Evolutionary conservation across 768 basidiomycete species (phyloP).

Genomic region (Boletus reticulatus): DNA sequence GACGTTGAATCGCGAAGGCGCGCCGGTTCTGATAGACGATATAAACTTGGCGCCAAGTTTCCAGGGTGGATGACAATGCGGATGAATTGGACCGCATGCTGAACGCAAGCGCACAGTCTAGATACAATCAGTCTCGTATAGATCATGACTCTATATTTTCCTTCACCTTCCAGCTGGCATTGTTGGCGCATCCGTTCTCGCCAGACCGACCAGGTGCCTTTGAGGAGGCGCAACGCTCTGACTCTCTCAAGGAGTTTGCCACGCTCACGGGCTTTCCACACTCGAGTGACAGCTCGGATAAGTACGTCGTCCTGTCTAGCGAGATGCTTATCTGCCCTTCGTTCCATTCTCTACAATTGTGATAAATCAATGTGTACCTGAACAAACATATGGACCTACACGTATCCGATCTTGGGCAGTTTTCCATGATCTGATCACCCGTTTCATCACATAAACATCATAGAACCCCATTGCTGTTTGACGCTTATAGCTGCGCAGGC

Average conservation of each 20-base stretch:
- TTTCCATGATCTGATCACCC: slow-evolving; percentile 55
- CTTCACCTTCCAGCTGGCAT: slow-evolving; percentile 46
- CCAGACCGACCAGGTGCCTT: slow-evolving; percentile 52
- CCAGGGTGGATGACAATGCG: slow-evolving; percentile 35
- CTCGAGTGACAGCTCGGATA: slow-evolving; percentile 53
- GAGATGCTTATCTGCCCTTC: slow-evolving; percentile 54
- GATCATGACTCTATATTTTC: background rate
- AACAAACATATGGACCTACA: slow-evolving; percentile 35
- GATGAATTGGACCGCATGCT: slow-evolving; percentile 43
- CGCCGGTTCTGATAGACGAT: slow-evolving; percentile 45
- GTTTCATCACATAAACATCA: slow-evolving; percentile 43
- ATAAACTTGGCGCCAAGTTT: slow-evolving; percentile 45
- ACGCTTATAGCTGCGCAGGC: slow-evolving; percentile 39
- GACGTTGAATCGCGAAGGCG: slow-evolving; percentile 44
- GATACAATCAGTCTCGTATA: slow-evolving; percentile 11
- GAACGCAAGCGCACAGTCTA: slow-evolving; percentile 54
- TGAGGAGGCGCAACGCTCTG: slow-evolving; percentile 43
- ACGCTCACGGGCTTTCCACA: slow-evolving; percentile 70
- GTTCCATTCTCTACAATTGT: slow-evolving; percentile 49
- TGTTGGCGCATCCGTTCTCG: slow-evolving; percentile 39
- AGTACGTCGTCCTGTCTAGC: slow-evolving; percentile 57
- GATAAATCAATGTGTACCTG: slow-evolving; percentile 9
- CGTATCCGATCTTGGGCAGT: slow-evolving; percentile 45
- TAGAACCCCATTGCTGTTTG: slow-evolving; percentile 44
- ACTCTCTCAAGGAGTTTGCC: slow-evolving; percentile 57